A percentile compares a stretch with the other conserved stretches of the same genome.
phyloP scores from a whole-genome alignment of 2,329 filamentous ascomycete genomes.

The Cucurbitaria berberidis region DNA sequence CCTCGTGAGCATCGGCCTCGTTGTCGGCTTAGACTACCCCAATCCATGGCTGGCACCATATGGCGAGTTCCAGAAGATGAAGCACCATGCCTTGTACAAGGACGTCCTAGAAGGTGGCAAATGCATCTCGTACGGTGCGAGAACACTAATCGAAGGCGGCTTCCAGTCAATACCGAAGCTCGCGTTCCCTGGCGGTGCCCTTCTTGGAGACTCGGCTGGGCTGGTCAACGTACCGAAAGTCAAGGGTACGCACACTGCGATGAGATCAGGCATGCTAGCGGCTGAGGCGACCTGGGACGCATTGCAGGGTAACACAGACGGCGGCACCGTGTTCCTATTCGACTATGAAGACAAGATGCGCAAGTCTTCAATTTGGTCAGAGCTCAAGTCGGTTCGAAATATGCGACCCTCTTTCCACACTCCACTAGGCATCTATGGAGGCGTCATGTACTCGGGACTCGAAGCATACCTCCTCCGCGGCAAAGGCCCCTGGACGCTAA shows the following conservation, averaged over 20 bases:
- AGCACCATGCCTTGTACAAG: constrained; percentile 92
- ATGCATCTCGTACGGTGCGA: constrained; percentile 94
- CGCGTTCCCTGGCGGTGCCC: constrained; percentile 90
- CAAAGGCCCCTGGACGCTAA: constrained; percentile 87
- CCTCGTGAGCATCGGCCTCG: constrained; percentile 87
- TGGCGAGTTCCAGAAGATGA: constrained; percentile 96
- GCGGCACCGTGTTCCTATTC: constrained; percentile 84
- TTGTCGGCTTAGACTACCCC: constrained; percentile 91
- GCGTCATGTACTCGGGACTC: constrained; percentile 88
- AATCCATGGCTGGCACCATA: constrained; percentile 98
- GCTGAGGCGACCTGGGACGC: constrained; percentile 89
- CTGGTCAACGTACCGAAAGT: constrained; percentile 98
- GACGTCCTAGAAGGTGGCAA: constrained; percentile 91
- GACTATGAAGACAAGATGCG: constrained; percentile 92
- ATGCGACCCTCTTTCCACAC: constrained; percentile 95
- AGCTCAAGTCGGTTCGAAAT: constrained; percentile 93
- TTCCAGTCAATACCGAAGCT: constrained; percentile 98
- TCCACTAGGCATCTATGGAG: constrained; percentile 85
- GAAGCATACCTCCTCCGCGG: constrained; percentile 89
- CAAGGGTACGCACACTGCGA: constrained; percentile 97
- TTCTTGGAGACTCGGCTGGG: constrained; percentile 95
- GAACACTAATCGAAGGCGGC: constrained; percentile 90
- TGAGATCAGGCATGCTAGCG: constrained; percentile 96
- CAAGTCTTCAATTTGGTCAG: constrained; percentile 87
- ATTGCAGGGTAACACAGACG: constrained; percentile 61